Evolutionary conservation across 2,329 filamentous ascomycete genomes (phyloP), one percentile per base, ranked within the genome.

Genomic region (Pestalotiopsis sp.): DNA sequence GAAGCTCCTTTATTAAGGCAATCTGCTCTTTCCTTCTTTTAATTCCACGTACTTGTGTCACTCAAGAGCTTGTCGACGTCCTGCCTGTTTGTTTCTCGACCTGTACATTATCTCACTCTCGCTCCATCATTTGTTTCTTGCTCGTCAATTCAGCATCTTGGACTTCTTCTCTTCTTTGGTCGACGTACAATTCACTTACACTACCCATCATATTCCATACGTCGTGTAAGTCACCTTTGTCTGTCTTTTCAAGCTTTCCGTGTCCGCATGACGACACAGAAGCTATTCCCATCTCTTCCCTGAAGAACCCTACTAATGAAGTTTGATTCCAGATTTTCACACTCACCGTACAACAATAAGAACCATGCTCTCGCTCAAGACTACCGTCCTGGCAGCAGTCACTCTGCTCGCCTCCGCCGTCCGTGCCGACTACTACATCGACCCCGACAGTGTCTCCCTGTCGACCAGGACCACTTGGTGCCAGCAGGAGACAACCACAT

Each of bases 391-490:
- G 80, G 86, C 89, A 72, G 78, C 86, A 73, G 88, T 87, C 75
- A 77, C 85, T 56, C 82, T 86, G 70, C 80, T 91, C 70, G 78
- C 86, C 72, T 80, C 85, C 38, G 78, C 84, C 69, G 86, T 88
- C 72, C 85, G 87, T 72, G 85, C 85, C 71, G 84, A 89, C 74
- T 90, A 90, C 76, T 72, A 73, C 39, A 90, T 95, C 77, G 84
- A 92, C 65, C 92, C 92, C 4, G 73, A 82, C 17, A 86, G 80
- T 39, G 91, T 95, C 2, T 76, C 85, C 3, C 72, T 88, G 45
- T 72, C 80, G 61, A 80, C 79, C 62, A 84, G 87, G 80, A 78
- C 85, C 69, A 75, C 77, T 12, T 95, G 92, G 92, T 95, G 92
- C 79, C 70, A 78, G 31, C 84, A 85, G 72, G 89, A 94, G 81